Conservation (phyloP, 805 yeast genomes). For the Metschnikowia drakensbergensis region DNA sequence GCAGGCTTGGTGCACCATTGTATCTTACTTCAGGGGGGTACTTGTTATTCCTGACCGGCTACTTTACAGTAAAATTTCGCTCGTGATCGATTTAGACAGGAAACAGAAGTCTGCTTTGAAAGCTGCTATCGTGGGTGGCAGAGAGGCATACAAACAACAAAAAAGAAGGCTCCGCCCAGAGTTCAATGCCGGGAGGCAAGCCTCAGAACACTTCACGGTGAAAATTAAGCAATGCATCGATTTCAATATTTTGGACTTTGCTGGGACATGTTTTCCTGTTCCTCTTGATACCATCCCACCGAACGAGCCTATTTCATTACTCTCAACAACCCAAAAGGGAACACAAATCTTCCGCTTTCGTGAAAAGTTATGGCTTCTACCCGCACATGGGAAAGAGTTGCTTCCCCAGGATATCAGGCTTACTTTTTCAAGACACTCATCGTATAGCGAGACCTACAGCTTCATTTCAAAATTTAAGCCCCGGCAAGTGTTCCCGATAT, state of each 20-base stretch:
- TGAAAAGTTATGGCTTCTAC: slow-evolving; percentile 28
- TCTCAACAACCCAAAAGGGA: slow-evolving; percentile 20
- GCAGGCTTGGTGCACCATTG: slow-evolving; percentile 45
- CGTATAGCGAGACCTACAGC: slow-evolving; percentile 37
- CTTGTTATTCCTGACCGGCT: slow-evolving; percentile 3
- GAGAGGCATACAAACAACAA: not conserved
- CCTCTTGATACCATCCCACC: slow-evolving; percentile 15
- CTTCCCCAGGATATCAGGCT: slow-evolving; percentile 36
- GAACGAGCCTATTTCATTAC: slow-evolving; percentile 14
- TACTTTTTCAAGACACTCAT: slow-evolving; percentile 46
- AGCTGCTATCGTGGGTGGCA: not conserved
- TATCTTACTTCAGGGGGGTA: slow-evolving; percentile 20
- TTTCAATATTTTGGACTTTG: slow-evolving; percentile 33
- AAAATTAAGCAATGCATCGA: slow-evolving; percentile 35
- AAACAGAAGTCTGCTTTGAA: slow-evolving; percentile 4
- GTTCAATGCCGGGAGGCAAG: slow-evolving; percentile 8
- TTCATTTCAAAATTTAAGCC: slow-evolving; percentile 37
- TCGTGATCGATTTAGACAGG: slow-evolving; percentile 10
- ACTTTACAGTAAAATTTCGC: not conserved
- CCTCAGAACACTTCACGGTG: slow-evolving; percentile 16
- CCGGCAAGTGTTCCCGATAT: slow-evolving; percentile 42
- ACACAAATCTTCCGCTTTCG: slow-evolving; percentile 22
- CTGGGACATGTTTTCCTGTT: slow-evolving; percentile 29
- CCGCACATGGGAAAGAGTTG: slow-evolving; percentile 23
- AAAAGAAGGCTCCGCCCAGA: not conserved